Conservation (phyloP, 2,329 filamentous ascomycete species). For the Parasarocladium wereldwijsianum region DNA sequence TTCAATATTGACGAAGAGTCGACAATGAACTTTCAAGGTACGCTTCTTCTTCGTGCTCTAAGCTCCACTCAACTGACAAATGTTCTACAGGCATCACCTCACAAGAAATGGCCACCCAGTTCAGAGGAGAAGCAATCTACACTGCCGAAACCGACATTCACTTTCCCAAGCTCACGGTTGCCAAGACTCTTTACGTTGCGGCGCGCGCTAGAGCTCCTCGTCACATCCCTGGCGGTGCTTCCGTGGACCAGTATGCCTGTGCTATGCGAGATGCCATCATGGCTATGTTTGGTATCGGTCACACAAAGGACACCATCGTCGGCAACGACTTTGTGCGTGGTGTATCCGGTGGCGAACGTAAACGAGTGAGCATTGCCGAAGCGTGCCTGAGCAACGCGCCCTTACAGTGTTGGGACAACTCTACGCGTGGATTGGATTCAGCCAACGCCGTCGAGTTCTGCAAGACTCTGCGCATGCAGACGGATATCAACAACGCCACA, state of each 20-base stretch:
- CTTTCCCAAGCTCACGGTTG: conserved; percentile 63
- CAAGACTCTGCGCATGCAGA: conserved; percentile 40
- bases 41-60: conserved; percentile 17
- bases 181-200: conserved; percentile 66
- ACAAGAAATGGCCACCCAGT: conserved; percentile 51
- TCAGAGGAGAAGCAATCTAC: conserved; percentile 70
- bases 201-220: conserved; percentile 45
- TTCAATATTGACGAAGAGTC: conserved; percentile 56
- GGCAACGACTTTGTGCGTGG: conserved; percentile 48
- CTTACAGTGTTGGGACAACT: conserved; percentile 3
- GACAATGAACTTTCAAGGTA: conserved; percentile 70
- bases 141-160: conserved; percentile 74
- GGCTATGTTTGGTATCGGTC: conserved; percentile 57
- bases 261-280: conserved; percentile 58
- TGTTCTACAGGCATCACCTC: conserved; percentile 25
- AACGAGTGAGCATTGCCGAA: conserved; percentile 59
- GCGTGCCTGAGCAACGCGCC: conserved; percentile 30
- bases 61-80: conserved; percentile 16
- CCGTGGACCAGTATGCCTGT: conserved; percentile 36
- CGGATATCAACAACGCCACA: conserved; percentile 23
- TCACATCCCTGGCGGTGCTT: conserved; percentile 52
- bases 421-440: conserved; percentile 1
- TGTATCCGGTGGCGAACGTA: conserved; percentile 46
- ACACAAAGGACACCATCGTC: conserved; percentile 49
- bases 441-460: conserved; percentile 28